These are phyloP conservation scores for Mercurialis annua DNA, from an alignment of 345 rosid species.

Conservation along the genomic window DNA sequence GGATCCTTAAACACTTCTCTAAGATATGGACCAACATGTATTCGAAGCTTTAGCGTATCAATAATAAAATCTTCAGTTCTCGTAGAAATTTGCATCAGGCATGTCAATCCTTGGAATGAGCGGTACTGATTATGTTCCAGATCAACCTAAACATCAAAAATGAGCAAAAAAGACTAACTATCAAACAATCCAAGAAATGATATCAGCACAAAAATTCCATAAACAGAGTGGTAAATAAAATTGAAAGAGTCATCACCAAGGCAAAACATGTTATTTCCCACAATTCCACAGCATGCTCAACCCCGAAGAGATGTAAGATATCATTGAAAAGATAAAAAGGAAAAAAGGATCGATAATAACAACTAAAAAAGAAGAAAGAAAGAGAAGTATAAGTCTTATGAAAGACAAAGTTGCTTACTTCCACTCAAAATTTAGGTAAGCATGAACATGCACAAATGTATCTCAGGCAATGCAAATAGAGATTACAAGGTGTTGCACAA, in stretches of 20 bases:
- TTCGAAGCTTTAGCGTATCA: constrained; percentile 80
- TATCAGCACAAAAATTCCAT: background rate
- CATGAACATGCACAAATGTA: background rate
- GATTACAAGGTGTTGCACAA: background rate
- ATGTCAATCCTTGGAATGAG: constrained; percentile 91
- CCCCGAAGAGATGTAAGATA: background rate
- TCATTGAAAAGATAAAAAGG: background rate
- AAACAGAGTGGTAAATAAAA: background rate
- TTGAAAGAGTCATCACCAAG: background rate
- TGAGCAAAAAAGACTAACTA: background rate
- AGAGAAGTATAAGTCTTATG: background rate
- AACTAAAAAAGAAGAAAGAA: background rate
- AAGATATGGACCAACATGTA: constrained; percentile 78
- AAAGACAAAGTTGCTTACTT: background rate
- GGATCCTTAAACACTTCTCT: constrained; percentile 91
- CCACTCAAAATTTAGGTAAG: background rate
- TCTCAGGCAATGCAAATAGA: background rate
- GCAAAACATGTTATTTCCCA: background rate
- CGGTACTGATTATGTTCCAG: constrained; percentile 97
- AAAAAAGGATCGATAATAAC: background rate
- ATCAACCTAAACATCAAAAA: constrained; percentile 61
- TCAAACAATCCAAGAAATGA: background rate
- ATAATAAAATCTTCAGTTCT: constrained; percentile 82
- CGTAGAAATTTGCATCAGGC: constrained; percentile 97
- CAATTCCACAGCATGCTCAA: background rate